A percentile compares a stretch with the other conserved stretches of the same genome.
phyloP scores from a whole-genome alignment of 2,329 filamentous ascomycete genomes.

The Fusarium scirpi region DNA sequence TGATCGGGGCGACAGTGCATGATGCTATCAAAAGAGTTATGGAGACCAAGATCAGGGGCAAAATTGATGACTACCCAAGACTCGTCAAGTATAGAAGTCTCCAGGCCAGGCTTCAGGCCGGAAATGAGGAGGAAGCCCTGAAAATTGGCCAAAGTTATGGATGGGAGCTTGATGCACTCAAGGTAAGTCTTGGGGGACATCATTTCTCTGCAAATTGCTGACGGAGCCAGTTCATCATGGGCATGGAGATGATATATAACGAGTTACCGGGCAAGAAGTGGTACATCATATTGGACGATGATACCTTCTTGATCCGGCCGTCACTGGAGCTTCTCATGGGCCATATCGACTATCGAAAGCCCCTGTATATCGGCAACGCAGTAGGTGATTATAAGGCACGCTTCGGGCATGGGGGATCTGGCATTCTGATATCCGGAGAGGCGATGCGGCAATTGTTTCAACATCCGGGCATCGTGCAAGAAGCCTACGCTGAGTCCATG shows the following conservation, averaged over 20 bases:
- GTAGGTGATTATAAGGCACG: conserved; percentile 67
- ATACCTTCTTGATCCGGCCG: conserved; percentile 65
- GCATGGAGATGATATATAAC: conserved; percentile 64
- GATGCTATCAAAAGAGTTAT: conserved; percentile 57
- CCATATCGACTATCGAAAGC: conserved; percentile 60
- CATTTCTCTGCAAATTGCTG: conserved; percentile 7
- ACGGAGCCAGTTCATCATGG: conserved; percentile 63
- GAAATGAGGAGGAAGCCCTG: conserved; percentile 54
- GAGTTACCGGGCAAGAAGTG: conserved; percentile 67
- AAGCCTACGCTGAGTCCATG: conserved; percentile 61
- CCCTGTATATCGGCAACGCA: conserved; percentile 67
- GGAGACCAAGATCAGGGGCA: conserved; percentile 48
- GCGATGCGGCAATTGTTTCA: conserved; percentile 62
- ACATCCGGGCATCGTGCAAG: conserved; percentile 56
- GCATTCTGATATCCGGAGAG: conserved; percentile 63
- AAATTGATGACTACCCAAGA: conserved; percentile 49
- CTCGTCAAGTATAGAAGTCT: conserved; percentile 57
- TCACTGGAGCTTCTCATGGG: conserved; percentile 62
- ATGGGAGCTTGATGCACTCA: conserved; percentile 64
- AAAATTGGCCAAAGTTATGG: conserved; percentile 56
- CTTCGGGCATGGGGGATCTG: conserved; percentile 69
- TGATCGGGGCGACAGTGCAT: conserved; percentile 53
- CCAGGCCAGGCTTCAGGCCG: conserved; percentile 53
- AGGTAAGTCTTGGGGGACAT: conserved; percentile 52
- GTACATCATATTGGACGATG: conserved; percentile 70